Evolutionary conservation across 257 asterid species (phyloP).

Genomic region (Solanum pimpinellifolium): DNA sequence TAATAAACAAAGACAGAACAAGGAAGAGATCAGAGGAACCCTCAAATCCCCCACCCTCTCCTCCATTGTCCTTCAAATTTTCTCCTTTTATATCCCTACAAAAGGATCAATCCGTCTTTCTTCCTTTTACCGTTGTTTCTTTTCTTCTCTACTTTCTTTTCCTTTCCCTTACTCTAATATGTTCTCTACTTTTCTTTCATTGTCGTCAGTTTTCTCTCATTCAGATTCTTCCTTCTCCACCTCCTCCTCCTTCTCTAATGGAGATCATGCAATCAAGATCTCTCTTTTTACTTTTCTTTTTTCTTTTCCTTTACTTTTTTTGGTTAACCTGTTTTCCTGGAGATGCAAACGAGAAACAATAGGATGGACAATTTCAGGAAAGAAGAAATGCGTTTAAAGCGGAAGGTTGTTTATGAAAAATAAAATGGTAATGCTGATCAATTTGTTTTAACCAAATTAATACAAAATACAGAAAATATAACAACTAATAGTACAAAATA

Average conservation of each 20-base stretch:
- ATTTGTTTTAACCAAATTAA: not conserved
- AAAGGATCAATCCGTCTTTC: not conserved
- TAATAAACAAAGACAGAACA: conserved; percentile 14
- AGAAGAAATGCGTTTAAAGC: not conserved
- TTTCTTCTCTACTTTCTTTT: not conserved
- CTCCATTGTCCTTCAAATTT: conserved; percentile 9
- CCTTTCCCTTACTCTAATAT: not conserved
- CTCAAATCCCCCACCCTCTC: conserved; percentile 23
- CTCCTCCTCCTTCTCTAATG: not conserved
- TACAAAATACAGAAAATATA: not conserved
- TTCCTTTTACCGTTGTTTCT: not conserved
- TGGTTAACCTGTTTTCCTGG: not conserved
- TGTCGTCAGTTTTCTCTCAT: not conserved
- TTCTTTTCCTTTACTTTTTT: not conserved
- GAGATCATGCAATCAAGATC: not conserved
- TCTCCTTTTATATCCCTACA: not conserved
- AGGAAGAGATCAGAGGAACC: conserved; percentile 19
- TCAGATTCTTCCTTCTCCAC: not conserved
- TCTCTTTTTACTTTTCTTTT: not conserved
- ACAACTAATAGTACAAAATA: not conserved
- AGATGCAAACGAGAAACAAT: not conserved
- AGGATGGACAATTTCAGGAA: conserved; percentile 4
- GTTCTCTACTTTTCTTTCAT: not conserved
- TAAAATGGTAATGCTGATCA: not conserved
- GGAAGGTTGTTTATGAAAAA: conserved; percentile 3